Evolutionary conservation across 2,329 filamentous ascomycete genomes (phyloP).

Genomic region (Ophiostoma pallidulum): DNA sequence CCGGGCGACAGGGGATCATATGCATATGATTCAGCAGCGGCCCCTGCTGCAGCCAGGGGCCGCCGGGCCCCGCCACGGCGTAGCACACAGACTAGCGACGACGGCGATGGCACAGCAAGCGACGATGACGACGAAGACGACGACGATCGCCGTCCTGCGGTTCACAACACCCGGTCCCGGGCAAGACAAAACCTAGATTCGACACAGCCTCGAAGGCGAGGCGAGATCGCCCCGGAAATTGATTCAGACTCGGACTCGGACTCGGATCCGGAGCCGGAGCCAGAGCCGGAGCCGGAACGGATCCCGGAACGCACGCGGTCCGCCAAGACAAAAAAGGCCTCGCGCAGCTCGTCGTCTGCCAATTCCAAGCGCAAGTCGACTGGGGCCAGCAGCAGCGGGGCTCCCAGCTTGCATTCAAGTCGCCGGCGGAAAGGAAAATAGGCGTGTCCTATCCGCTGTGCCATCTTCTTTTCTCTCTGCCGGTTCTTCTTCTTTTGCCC

Average conservation of each 20-base stretch:
- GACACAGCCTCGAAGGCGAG: constrained; percentile 16
- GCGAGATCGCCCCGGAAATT: constrained; percentile 32
- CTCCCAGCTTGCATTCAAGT: constrained; percentile 2
- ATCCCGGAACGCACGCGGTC: constrained; percentile 6
- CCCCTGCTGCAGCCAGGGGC: constrained; percentile 26
- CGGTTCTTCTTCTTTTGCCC: background rate
- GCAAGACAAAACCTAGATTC: constrained; percentile 4
- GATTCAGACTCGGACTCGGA: constrained; percentile 18
- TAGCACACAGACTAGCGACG: constrained; percentile 18
- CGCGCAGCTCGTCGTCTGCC: constrained; percentile 9
- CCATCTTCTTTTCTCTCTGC: constrained; percentile 1
- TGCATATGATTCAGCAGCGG: constrained; percentile 13
- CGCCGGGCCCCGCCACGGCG: constrained; percentile 25
- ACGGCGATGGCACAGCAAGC: constrained; percentile 26
- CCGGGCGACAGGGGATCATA: constrained; percentile 18
- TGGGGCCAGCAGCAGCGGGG: background rate
- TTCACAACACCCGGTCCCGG: constrained; percentile 16
- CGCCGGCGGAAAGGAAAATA: constrained; percentile 14
- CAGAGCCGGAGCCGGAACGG: constrained; percentile 15
- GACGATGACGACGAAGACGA: constrained; percentile 25
- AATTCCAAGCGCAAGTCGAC: constrained; percentile 11
- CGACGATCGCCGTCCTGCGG: constrained; percentile 13
- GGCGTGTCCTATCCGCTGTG: background rate
- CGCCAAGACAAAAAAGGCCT: constrained; percentile 18
- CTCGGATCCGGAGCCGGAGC: too few relatives aligned